These are phyloP conservation scores for Syncephalastrum racemosum DNA, from an alignment of 371 early-diverging fungal genomes.

Conservation along the genomic window DNA sequence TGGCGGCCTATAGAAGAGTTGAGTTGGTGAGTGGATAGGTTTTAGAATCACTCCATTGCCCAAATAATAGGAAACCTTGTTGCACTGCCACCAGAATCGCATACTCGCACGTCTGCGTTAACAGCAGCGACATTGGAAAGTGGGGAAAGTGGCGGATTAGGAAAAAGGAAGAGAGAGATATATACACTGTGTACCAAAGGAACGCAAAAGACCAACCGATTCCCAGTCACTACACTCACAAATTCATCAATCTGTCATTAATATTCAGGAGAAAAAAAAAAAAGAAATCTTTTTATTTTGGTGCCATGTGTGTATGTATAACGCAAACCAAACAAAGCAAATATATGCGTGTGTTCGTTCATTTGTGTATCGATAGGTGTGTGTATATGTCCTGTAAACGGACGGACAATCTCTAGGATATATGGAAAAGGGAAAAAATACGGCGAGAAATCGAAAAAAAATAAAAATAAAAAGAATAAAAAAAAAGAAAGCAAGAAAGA, in stretches of 20 bases:
- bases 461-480: no score
- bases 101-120: constrained; percentile 52
- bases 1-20: constrained; percentile 26
- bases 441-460: background rate
- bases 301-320: background rate
- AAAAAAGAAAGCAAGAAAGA: no score
- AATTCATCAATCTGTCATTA: no score
- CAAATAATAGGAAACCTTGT: constrained; percentile 30
- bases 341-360: no score
- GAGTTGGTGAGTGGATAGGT: constrained; percentile 8
- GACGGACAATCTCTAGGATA: no score
- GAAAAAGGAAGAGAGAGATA: constrained; percentile 3
- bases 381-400: background rate
- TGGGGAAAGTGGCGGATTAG: constrained; percentile 4
- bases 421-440: constrained; percentile 1
- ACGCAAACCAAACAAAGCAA: no score
- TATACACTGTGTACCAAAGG: no score
- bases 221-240: no score
- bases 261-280: background rate
- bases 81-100: constrained; percentile 45
- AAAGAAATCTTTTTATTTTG: constrained; percentile 4
- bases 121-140: constrained; percentile 38
- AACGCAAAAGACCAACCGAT: no score
- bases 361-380: background rate
- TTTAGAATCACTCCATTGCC: background rate